Percentiles rank a stretch among this genome's conserved stretches.
Conservation (phyloP, 2,329 filamentous ascomycete species). For the Alternaria gaisen region DNA sequence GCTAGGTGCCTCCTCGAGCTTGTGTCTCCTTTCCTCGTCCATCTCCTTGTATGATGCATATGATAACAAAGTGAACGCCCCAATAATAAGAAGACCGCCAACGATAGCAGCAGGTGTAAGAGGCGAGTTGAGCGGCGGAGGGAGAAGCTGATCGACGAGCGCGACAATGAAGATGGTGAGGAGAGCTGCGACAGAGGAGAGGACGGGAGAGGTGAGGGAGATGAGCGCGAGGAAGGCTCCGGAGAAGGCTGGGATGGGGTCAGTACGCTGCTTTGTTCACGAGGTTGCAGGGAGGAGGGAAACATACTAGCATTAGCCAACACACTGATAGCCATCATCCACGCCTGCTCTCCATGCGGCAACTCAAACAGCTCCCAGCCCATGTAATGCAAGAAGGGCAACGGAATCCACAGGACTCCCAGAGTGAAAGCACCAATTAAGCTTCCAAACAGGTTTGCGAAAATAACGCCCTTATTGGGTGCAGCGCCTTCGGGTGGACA, state of each 20-base stretch:
- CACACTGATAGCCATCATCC: constrained; percentile 81
- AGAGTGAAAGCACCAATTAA: constrained; percentile 89
- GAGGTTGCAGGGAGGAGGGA: constrained; percentile 2
- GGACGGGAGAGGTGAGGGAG: constrained; percentile 87
- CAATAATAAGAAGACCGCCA: constrained; percentile 87
- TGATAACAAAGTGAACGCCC: constrained; percentile 84
- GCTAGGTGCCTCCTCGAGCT: constrained; percentile 54
- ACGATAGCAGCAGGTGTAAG: constrained; percentile 77
- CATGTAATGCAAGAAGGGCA: constrained; percentile 81
- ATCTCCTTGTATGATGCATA: constrained; percentile 96
- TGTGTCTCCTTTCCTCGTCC: constrained; percentile 78
- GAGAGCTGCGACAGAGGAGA: constrained; percentile 90
- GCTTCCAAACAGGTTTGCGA: constrained; percentile 90
- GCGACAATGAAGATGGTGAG: constrained; percentile 98
- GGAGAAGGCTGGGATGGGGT: constrained; percentile 70
- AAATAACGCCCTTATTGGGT: constrained; percentile 89
- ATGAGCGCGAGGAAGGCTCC: constrained; percentile 94
- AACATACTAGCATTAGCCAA: constrained; percentile 80
- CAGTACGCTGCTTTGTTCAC: constrained; percentile 6
- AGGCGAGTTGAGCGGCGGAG: constrained; percentile 71
- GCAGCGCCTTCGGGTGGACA: constrained; percentile 91
- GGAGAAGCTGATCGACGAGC: constrained; percentile 86
- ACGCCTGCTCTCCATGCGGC: constrained; percentile 78
- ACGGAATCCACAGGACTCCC: constrained; percentile 86
- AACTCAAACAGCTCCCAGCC: constrained; percentile 85